phyloP scores from a whole-genome alignment of 371 early-diverging fungal species.

The Mucor velutinosus region DNA sequence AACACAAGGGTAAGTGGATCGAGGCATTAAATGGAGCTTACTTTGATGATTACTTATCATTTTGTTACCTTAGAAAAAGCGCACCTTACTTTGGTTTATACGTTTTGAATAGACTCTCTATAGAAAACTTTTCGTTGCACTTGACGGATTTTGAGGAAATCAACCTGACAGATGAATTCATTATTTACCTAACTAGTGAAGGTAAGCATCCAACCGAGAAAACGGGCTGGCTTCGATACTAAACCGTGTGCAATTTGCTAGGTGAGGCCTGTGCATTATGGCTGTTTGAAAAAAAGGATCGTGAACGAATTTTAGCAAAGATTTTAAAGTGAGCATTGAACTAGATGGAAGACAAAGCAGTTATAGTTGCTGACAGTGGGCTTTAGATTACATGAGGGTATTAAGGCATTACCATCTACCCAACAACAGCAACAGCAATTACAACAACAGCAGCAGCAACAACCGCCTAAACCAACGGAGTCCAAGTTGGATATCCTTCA shows the following conservation, averaged over 20 bases:
- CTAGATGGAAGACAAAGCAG: conserved; percentile 13
- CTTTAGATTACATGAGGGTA: conserved; percentile 30
- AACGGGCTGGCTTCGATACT: not conserved
- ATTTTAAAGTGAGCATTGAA: conserved; percentile 53
- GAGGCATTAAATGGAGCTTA: not conserved
- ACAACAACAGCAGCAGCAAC: conserved; percentile 3
- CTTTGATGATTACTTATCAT: not conserved
- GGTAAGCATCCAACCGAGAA: conserved; percentile 37
- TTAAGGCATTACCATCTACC: conserved; percentile 26
- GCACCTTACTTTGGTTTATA: conserved; percentile 63
- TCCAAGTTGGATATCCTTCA: conserved; percentile 34
- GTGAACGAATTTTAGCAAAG: conserved; percentile 61
- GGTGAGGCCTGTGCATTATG: conserved; percentile 70
- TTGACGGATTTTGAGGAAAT: conserved; percentile 65
- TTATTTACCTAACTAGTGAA: conserved; percentile 67
- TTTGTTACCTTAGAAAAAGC: conserved; percentile 26
- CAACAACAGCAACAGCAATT: not conserved
- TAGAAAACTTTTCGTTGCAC: conserved; percentile 64
- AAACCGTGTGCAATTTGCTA: conserved; percentile 7
- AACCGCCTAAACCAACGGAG: conserved; percentile 5
- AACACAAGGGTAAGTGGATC: conserved; percentile 43
- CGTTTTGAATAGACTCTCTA: conserved; percentile 69
- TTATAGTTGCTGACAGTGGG: not conserved
- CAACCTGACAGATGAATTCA: conserved; percentile 65
- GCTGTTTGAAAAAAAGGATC: conserved; percentile 72